These are phyloP conservation scores for Chaetomiaceae sp. DNA, from an alignment of 2,329 filamentous ascomycete genomes.

Conservation along the genomic window DNA sequence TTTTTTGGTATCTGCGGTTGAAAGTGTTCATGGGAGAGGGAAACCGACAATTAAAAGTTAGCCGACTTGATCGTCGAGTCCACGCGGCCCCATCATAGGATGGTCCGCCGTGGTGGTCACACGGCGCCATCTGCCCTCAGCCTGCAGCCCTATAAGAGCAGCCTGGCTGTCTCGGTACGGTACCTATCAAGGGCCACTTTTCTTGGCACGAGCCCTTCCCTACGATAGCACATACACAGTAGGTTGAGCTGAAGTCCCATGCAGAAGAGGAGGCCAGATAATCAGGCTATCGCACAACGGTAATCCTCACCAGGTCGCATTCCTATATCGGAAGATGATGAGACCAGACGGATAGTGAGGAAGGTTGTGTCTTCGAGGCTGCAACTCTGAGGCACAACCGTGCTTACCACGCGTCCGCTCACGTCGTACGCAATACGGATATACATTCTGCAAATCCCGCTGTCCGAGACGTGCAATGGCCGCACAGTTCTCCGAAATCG, in stretches of 20 bases:
- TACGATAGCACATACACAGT: no score
- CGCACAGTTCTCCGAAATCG: neutral
- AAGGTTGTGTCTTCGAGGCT: neutral
- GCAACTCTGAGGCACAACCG: neutral
- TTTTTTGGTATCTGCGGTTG: neutral
- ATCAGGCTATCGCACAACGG: neutral
- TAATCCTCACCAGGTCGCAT: neutral
- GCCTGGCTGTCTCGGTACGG: neutral
- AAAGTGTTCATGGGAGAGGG: neutral
- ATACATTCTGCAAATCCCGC: neutral
- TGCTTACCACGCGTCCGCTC: neutral
- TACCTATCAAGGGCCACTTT: neutral
- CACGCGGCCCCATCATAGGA: conserved; percentile 1
- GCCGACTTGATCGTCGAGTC: neutral
- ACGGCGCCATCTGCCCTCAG: conserved; percentile 9
- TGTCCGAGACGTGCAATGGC: neutral
- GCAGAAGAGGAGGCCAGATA: neutral
- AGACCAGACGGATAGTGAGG: neutral
- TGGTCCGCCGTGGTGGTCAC: conserved; percentile 1
- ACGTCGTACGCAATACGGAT: neutral
- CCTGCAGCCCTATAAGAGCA: conserved; percentile 21
- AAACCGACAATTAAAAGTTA: neutral
- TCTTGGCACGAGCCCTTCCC: neutral
- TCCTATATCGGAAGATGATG: neutral
- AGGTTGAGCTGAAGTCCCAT: neutral